phyloP scores from a whole-genome alignment of 2,329 filamentous ascomycete species.

The Diatrype stigma region DNA sequence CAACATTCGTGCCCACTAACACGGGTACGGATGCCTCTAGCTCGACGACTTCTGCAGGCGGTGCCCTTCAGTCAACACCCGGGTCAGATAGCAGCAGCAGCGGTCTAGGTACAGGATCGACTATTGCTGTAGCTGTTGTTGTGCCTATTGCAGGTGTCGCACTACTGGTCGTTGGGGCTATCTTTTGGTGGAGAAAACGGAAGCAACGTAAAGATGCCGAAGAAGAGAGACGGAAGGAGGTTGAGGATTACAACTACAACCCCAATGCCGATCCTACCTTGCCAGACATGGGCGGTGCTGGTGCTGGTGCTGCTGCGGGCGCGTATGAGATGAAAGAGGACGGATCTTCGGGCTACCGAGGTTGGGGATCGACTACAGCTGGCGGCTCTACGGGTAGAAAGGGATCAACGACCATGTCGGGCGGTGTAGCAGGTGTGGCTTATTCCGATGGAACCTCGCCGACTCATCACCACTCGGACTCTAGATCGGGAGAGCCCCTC shows the following conservation, averaged over 20 bases:
- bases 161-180: conserved; percentile 67
- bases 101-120: conserved; percentile 59
- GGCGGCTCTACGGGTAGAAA: conserved; percentile 71
- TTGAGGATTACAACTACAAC: conserved; percentile 96
- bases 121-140: conserved; percentile 88
- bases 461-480: conserved; percentile 63
- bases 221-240: conserved; percentile 88
- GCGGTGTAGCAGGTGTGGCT: conserved; percentile 59
- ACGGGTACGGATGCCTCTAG: conserved; percentile 8
- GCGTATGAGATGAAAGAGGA: conserved; percentile 76
- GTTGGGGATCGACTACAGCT: conserved; percentile 80
- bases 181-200: conserved; percentile 85
- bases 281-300: conserved; percentile 39
- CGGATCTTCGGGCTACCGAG: conserved; percentile 75
- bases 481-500: conserved; percentile 65
- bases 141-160: conserved; percentile 88
- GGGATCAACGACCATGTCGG: conserved; percentile 83
- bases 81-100: conserved; percentile 24
- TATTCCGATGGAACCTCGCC: conserved; percentile 74
- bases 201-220: conserved; percentile 81
- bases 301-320: conserved; percentile 40
- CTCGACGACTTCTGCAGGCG: conserved; percentile 14
- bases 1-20: conserved; percentile 16
- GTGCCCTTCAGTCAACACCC: conserved; percentile 12
- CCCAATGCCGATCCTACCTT: conserved; percentile 92